phyloP scores from a whole-genome alignment of 352 stramenopile species.

The Phytophthora ramorum region DNA sequence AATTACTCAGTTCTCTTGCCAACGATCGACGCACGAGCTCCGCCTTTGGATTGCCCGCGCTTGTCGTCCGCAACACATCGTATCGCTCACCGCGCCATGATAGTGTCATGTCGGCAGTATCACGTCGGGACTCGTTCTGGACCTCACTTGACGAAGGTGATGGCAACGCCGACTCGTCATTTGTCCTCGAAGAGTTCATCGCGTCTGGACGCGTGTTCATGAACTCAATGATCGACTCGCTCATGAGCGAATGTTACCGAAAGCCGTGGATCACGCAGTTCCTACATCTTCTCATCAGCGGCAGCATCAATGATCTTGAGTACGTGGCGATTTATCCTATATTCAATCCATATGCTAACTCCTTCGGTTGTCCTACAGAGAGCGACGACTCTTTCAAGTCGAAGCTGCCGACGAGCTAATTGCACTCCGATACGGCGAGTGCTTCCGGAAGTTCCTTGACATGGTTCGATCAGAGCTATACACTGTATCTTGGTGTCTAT shows the following conservation, averaged over 20 bases:
- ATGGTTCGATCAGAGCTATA: slow-evolving; percentile 36
- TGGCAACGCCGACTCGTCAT: slow-evolving; percentile 38
- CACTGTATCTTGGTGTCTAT: background rate
- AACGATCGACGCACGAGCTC: slow-evolving; percentile 56
- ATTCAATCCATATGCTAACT: background rate
- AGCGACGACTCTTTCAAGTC: slow-evolving; percentile 73
- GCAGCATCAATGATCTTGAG: slow-evolving; percentile 61
- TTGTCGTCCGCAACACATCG: slow-evolving; percentile 50
- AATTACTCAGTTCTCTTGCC: slow-evolving; percentile 73
- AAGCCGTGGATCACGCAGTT: slow-evolving; percentile 81
- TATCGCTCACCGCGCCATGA: slow-evolving; percentile 54
- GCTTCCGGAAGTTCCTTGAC: slow-evolving; percentile 80
- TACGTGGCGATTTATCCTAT: slow-evolving; percentile 41
- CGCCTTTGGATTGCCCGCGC: slow-evolving; percentile 45
- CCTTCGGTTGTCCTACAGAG: slow-evolving; percentile 33
- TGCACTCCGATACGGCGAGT: slow-evolving; percentile 57
- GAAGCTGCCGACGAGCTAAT: slow-evolving; percentile 59
- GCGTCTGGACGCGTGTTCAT: slow-evolving; percentile 77
- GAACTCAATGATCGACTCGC: slow-evolving; percentile 73
- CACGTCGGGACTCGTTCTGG: slow-evolving; percentile 56
- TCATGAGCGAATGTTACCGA: slow-evolving; percentile 83
- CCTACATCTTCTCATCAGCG: slow-evolving; percentile 70
- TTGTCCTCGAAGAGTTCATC: slow-evolving; percentile 79
- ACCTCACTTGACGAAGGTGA: slow-evolving; percentile 44
- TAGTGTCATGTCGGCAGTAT: slow-evolving; percentile 6